These are phyloP conservation scores for Kwoniella mangroviensis DNA, from an alignment of 768 basidiomycete genomes.

Conservation along the genomic window DNA sequence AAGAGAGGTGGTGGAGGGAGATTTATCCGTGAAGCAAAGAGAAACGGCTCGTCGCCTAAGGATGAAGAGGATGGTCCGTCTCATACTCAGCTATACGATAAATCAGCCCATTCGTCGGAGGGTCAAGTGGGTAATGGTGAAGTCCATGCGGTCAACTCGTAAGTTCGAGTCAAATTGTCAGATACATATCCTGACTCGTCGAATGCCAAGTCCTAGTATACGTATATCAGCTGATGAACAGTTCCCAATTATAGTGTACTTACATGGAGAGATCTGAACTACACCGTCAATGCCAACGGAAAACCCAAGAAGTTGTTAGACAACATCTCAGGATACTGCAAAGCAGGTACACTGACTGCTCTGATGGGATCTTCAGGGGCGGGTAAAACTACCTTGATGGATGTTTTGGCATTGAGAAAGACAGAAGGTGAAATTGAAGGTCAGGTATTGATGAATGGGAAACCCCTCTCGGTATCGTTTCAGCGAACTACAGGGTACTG, in stretches of 20 bases:
- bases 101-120: constrained; percentile 16
- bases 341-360: constrained; percentile 79
- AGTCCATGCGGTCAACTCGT: constrained; percentile 37
- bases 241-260: constrained; percentile 41
- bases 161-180: constrained; percentile 6
- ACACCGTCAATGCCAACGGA: constrained; percentile 42
- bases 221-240: neutral
- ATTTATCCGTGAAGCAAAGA: constrained; percentile 49
- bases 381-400: constrained; percentile 52
- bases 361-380: constrained; percentile 71
- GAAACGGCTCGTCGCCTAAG: constrained; percentile 42
- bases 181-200: too few species aligned
- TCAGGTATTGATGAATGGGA: constrained; percentile 59
- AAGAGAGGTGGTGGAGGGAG: constrained; percentile 47
- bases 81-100: constrained; percentile 34
- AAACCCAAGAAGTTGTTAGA: constrained; percentile 64
- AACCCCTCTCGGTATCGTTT: constrained; percentile 57
- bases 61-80: constrained; percentile 42
- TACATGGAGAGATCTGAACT: constrained; percentile 56
- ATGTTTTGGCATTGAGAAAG: constrained; percentile 47
- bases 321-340: constrained; percentile 77
- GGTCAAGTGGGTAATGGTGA: neutral
- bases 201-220: too few species aligned
- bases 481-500: constrained; percentile 59
- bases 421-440: constrained; percentile 56